Conservation (phyloP, 2,329 filamentous ascomycete species). For the Ophiostoma ulmi region DNA sequence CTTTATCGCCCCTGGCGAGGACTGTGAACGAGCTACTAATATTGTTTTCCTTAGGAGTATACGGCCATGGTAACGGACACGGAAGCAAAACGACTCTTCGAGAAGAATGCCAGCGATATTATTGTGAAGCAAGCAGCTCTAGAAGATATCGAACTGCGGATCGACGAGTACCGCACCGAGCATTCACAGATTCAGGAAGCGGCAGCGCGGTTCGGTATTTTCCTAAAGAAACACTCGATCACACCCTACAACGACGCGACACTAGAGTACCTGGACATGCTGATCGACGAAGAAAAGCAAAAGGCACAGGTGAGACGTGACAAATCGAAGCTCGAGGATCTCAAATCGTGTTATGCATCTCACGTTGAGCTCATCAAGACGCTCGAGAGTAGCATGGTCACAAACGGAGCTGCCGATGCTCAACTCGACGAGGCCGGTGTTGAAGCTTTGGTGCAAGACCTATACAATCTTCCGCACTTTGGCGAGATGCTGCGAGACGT, state of each 20-base stretch:
- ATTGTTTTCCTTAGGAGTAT: background rate
- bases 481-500: conserved; percentile 8
- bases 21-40: background rate
- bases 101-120: background rate
- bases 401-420: background rate
- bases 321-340: conserved; percentile 28
- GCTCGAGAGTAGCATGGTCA: background rate
- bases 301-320: conserved; percentile 33
- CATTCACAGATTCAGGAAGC: conserved; percentile 35
- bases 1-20: background rate
- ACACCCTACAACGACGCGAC: conserved; percentile 40
- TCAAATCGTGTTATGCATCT: conserved; percentile 22
- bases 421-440: background rate
- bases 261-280: conserved; percentile 37
- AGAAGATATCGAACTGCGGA: background rate
- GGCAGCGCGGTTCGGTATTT: conserved; percentile 37
- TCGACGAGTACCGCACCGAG: background rate
- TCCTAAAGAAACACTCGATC: conserved; percentile 38
- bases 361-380: background rate
- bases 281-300: conserved; percentile 37
- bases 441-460: background rate
- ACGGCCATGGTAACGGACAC: background rate
- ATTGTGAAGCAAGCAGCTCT: background rate
- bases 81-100: background rate
- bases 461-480: background rate